These are phyloP conservation scores for Hyaloscypha finlandica DNA, from an alignment of 495 filamentous ascomycete species.

Conservation along the genomic window DNA sequence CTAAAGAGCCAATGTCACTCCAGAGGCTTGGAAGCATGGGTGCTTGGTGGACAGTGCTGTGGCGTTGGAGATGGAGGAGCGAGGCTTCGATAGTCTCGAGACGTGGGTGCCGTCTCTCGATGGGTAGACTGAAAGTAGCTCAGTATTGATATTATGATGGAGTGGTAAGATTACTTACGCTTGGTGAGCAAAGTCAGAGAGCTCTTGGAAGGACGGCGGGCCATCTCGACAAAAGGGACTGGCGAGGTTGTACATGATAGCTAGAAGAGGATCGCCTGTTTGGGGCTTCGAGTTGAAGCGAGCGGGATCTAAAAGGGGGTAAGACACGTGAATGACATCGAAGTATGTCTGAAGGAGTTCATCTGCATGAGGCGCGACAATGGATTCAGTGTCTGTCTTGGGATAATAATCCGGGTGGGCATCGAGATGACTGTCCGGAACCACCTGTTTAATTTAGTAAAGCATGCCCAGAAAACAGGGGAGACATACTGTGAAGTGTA, in stretches of 20 bases:
- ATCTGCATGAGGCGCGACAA: slow-evolving; percentile 8
- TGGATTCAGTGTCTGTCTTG: slow-evolving; percentile 18
- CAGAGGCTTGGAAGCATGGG: slow-evolving; percentile 13
- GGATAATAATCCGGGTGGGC: slow-evolving; percentile 17
- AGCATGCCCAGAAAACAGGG: neutral
- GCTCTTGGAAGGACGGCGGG: slow-evolving; percentile 3
- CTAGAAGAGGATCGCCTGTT: slow-evolving; percentile 15
- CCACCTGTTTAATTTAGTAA: slow-evolving; percentile 12
- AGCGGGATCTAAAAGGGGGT: slow-evolving; percentile 22
- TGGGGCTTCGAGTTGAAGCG: slow-evolving; percentile 5
- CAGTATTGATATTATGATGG: neutral
- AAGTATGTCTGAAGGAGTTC: slow-evolving; percentile 18
- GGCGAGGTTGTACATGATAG: slow-evolving; percentile 24
- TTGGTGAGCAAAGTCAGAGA: slow-evolving; percentile 18
- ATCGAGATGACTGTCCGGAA: slow-evolving; percentile 19
- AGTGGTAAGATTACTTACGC: slow-evolving; percentile 2
- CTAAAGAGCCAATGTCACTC: slow-evolving; percentile 33
- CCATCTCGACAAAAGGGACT: slow-evolving; percentile 17
- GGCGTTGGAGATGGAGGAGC: slow-evolving; percentile 18
- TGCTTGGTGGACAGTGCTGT: slow-evolving; percentile 15
- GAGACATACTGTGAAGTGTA: slow-evolving; percentile 23
- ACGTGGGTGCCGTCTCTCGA: slow-evolving; percentile 11
- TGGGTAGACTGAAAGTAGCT: slow-evolving; percentile 18
- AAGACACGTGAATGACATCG: slow-evolving; percentile 21
- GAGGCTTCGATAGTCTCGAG: slow-evolving; percentile 25